Conservation (phyloP, 768 basidiomycete species). For the Phaeotremella skinneri region DNA sequence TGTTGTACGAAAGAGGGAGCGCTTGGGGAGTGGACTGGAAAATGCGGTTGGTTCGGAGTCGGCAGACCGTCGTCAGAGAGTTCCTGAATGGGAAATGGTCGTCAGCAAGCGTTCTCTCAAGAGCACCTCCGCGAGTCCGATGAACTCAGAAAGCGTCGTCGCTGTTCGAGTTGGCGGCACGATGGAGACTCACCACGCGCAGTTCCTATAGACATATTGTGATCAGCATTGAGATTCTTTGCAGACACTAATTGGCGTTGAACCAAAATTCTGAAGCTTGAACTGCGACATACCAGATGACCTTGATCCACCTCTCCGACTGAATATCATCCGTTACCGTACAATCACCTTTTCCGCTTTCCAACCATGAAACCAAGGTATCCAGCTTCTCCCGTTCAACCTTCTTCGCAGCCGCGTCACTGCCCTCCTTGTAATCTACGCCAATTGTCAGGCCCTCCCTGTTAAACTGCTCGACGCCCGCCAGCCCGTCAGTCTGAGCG, state of each 20-base stretch:
- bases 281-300: slow-evolving; percentile 39
- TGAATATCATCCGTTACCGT: slow-evolving; percentile 45
- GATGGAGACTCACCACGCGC: neutral
- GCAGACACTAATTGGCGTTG: too few relatives aligned
- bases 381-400: slow-evolving; percentile 37
- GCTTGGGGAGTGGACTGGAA: slow-evolving; percentile 41
- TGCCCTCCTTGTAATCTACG: slow-evolving; percentile 35
- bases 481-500: slow-evolving; percentile 15
- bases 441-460: slow-evolving; percentile 46
- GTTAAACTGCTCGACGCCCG: slow-evolving; percentile 47
- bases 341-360: slow-evolving; percentile 37
- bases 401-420: slow-evolving; percentile 11
- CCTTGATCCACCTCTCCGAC: slow-evolving; percentile 49
- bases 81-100: slow-evolving; percentile 41
- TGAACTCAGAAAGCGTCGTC: too few relatives aligned
- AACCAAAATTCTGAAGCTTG: too few relatives aligned
- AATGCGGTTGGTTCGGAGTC: slow-evolving; percentile 42
- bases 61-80: slow-evolving; percentile 44
- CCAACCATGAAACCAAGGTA: slow-evolving; percentile 29
- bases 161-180: too few relatives aligned
- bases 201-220: neutral
- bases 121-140: too few relatives aligned
- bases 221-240: too few relatives aligned
- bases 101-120: too few relatives aligned
- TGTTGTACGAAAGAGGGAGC: slow-evolving; percentile 36